Conservation (phyloP, 306 rosid genomes). For the Phaseolus lunatus region DNA sequence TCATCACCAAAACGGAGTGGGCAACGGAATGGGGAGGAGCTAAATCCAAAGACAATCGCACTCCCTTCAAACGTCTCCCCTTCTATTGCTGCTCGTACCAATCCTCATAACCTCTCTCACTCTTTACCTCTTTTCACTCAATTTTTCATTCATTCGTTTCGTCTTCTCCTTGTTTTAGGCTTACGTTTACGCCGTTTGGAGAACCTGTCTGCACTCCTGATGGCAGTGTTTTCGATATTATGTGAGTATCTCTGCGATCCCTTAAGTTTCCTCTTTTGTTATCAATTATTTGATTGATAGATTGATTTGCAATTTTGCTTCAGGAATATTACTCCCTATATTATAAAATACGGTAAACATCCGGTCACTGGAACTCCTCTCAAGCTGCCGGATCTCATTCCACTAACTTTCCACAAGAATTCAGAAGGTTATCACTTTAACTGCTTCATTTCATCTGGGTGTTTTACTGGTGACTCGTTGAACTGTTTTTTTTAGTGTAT, state of each 20-base stretch:
- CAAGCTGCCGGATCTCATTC: conserved; percentile 81
- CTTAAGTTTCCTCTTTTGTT: background rate
- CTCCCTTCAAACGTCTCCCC: conserved; percentile 93
- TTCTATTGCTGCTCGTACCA: conserved; percentile 92
- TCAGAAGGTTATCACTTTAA: conserved; percentile 65
- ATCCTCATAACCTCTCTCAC: background rate
- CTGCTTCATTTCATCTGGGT: conserved; percentile 22
- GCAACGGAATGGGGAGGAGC: conserved; percentile 99
- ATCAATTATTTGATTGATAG: background rate
- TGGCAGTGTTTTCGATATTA: conserved; percentile 77
- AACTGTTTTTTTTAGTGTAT: conserved; percentile 7
- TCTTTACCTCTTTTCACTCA: background rate
- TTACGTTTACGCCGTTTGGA: conserved; percentile 90
- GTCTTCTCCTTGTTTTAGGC: conserved; percentile 48
- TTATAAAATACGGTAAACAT: conserved; percentile 83
- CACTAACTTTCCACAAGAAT: conserved; percentile 89
- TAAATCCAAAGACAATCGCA: conserved; percentile 72
- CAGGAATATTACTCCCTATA: conserved; percentile 85
- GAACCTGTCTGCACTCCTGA: conserved; percentile 88
- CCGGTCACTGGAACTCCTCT: conserved; percentile 84
- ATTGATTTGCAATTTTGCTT: conserved; percentile 40
- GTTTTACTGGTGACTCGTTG: background rate
- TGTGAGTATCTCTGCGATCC: conserved; percentile 53
- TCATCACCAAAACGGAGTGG: conserved; percentile 97
- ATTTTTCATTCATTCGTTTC: background rate